phyloP scores from a whole-genome alignment of 2,329 filamentous ascomycete species.

The Exserohilum turcica region DNA sequence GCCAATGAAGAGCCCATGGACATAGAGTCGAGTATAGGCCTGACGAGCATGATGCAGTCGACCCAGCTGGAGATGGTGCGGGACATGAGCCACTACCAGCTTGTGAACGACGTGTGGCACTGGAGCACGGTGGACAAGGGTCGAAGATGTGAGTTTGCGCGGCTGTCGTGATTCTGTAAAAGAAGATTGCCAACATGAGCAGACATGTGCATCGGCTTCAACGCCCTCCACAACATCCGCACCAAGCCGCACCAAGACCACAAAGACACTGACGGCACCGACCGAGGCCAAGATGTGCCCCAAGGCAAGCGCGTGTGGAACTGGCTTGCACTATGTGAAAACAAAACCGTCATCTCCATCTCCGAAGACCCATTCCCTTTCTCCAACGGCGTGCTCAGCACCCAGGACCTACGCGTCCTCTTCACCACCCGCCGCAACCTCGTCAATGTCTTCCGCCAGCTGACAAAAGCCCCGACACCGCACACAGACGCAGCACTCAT shows the following conservation, averaged over 20 bases:
- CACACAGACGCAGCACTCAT: slow-evolving; percentile 48
- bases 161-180: not conserved
- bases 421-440: slow-evolving; percentile 62
- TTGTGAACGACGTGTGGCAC: slow-evolving; percentile 74
- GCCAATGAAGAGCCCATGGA: slow-evolving; percentile 25
- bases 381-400: slow-evolving; percentile 42
- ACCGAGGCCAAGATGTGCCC: slow-evolving; percentile 48
- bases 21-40: slow-evolving; percentile 44
- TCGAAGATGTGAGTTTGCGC: slow-evolving; percentile 58
- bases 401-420: slow-evolving; percentile 54
- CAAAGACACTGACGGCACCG: slow-evolving; percentile 37
- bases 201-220: slow-evolving; percentile 73
- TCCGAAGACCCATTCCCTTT: slow-evolving; percentile 63
- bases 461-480: slow-evolving; percentile 60
- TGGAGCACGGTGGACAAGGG: slow-evolving; percentile 76
- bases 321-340: slow-evolving; percentile 71
- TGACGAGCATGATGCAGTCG: slow-evolving; percentile 44
- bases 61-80: slow-evolving; percentile 44
- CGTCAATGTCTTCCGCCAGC: slow-evolving; percentile 64
- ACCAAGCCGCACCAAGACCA: slow-evolving; percentile 30
- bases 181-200: slow-evolving; percentile 5
- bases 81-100: slow-evolving; percentile 59
- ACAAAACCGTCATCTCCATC: slow-evolving; percentile 74
- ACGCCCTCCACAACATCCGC: slow-evolving; percentile 60
- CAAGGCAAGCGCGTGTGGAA: slow-evolving; percentile 67